A percentile compares a stretch with the other conserved stretches of the same genome.
Evolutionary conservation across 2,329 filamentous ascomycete species (phyloP).

Genomic region (Neopestalotiopsis sp.): DNA sequence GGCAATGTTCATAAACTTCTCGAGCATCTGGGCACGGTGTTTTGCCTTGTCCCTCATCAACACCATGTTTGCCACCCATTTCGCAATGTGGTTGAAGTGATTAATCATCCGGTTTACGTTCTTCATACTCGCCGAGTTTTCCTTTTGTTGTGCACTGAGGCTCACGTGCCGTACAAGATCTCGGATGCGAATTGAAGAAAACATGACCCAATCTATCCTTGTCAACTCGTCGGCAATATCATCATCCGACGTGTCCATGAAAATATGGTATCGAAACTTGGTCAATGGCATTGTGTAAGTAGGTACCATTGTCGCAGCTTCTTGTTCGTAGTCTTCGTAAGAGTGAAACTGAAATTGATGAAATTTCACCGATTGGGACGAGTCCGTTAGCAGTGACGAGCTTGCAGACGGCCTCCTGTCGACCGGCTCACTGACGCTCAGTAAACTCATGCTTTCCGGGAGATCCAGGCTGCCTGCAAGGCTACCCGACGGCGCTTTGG

Average conservation of each 20-base stretch:
- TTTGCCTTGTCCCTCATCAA: slow-evolving; percentile 94
- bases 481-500: slow-evolving; percentile 26
- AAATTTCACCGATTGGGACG: slow-evolving; percentile 38
- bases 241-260: slow-evolving; percentile 86
- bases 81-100: slow-evolving; percentile 86
- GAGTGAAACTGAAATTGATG: slow-evolving; percentile 64
- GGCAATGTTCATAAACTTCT: slow-evolving; percentile 95
- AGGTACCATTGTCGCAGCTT: slow-evolving; percentile 75
- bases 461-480: slow-evolving; percentile 40
- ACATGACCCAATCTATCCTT: slow-evolving; percentile 97
- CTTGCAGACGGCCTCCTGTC: slow-evolving; percentile 50
- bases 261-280: slow-evolving; percentile 86
- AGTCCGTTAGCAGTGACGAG: slow-evolving; percentile 48
- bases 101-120: slow-evolving; percentile 95
- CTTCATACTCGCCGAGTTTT: slow-evolving; percentile 75
- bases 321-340: slow-evolving; percentile 80
- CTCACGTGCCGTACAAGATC: slow-evolving; percentile 93
- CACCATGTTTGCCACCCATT: slow-evolving; percentile 83
- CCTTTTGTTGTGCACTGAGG: slow-evolving; percentile 71
- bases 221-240: slow-evolving; percentile 91
- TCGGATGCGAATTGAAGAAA: slow-evolving; percentile 89
- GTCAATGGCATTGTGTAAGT: slow-evolving; percentile 72
- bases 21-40: slow-evolving; percentile 86
- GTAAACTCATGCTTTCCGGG: slow-evolving; percentile 50
- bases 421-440: slow-evolving; percentile 51